Evolutionary conservation across 2,329 filamentous ascomycete species (phyloP), one percentile per base, ranked within the genome.

Genomic region (Shiraia sp.): DNA sequence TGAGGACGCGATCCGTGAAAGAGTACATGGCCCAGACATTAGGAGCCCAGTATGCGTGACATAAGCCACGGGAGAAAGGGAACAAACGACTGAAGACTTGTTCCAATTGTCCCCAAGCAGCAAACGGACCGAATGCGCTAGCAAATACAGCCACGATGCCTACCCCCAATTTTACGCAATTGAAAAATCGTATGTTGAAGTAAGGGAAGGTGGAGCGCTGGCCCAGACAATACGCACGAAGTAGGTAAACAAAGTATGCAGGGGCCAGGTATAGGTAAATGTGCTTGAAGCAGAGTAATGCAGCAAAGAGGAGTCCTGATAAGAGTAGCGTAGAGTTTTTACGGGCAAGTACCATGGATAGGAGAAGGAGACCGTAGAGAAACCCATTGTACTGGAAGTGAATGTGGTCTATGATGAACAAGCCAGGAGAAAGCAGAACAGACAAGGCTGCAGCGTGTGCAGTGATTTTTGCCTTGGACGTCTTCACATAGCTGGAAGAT

Each of bases 311-410:
- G 2, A 95, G 74, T 0, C 90, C 93, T 56, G 90, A 93, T 32
- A 77, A 75, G 10, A 97, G 78, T 24, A 93, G 75, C 0, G 87
- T 87, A 2, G 86, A 86, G 61, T 81, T 82, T 57, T 85, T 82
- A 36, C 89, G 84, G 6, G 90, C 90, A 45, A 95, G 74, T 2
- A 95, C 87, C 33, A 99, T 79, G 2, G 93, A 97, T 39, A 92
- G 77, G 26, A 97, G 81, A 36, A 99, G 76, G 30, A 97, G 75
- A 26, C 93, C 93, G 67, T 97, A 99, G 72, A 99, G 83, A 72
- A 91, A 90, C 28, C 93, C 92, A 74, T 99, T 99, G 75, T 99
- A 99, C 75, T 99, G 93, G 70, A 99, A 99, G 70, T 96, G 91
- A 52, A 96, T 92, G 68, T 99, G 93, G 65, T 99, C 93, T 68